Evolutionary conservation across 805 yeast genomes (phyloP).

Genomic region (Ascoidea asiatica): DNA sequence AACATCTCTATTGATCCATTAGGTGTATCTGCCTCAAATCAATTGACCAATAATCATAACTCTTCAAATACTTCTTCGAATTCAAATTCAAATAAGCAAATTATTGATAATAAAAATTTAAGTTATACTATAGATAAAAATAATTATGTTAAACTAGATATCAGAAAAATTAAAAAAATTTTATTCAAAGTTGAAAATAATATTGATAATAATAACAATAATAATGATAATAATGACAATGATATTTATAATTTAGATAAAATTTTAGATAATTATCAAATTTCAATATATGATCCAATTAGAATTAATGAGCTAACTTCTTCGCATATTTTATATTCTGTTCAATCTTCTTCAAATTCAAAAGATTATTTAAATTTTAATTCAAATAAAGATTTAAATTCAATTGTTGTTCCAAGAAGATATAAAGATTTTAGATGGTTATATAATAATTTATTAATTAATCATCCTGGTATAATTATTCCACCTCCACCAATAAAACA

Average conservation of each 20-base stretch:
- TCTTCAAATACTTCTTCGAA: constrained; percentile 9
- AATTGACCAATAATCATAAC: constrained; percentile 1
- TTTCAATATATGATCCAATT: constrained; percentile 79
- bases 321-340: constrained; percentile 80
- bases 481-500: constrained; percentile 98
- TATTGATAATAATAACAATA: constrained; percentile 5
- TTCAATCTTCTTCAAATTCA: constrained; percentile 45
- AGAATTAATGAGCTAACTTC: constrained; percentile 84
- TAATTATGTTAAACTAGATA: background rate
- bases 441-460: constrained; percentile 72
- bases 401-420: constrained; percentile 60
- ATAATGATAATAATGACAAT: constrained; percentile 2
- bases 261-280: constrained; percentile 30
- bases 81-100: constrained; percentile 13
- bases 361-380: constrained; percentile 18
- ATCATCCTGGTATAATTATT: constrained; percentile 79
- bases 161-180: constrained; percentile 3
- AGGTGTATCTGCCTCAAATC: background rate
- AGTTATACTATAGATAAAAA: background rate
- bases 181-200: constrained; percentile 8
- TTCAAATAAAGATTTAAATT: constrained; percentile 19
- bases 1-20: constrained; percentile 3
- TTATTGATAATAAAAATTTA: constrained; percentile 12
- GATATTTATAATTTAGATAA: constrained; percentile 9
- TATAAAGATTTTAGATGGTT: constrained; percentile 92